Base-by-base conservation (phyloP, 2,329 filamentous ascomycete genomes). In the Dactylellina drechsleri region DNA sequence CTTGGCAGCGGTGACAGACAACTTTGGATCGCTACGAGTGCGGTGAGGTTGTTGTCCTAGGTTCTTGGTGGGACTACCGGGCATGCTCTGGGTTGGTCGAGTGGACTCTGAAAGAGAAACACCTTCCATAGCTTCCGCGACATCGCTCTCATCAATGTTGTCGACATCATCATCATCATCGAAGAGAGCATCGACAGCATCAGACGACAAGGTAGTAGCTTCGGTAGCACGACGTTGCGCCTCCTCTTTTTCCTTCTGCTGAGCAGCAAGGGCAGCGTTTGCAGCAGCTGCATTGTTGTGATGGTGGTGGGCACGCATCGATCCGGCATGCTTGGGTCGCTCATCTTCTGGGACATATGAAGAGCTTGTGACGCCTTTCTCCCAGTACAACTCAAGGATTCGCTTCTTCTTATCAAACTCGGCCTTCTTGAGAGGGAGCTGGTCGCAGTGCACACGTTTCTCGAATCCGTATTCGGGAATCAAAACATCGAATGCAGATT, bases 381-480 rank as follows among this genome's bases (percentile, higher is more conserved):
- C 95, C 95, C 95, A 99, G 86, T 97, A 99, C 15, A 99, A 87
- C 83, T 99, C 95, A 54, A 99, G 86, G 31, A 98, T 88, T 66
- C 95, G 89, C 84, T 93, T 92, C 81, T 96, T 93, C 86, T 98
- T 98, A 83, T 96, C 90, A 84, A 95, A 99, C 82, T 99, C 95
- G n/a, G 95, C 95, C 86, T 99, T 99, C 87, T 98, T 94, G 79
- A 99, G 85, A 31, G 95, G 95, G 81, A 99, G 86, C 85, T 99
- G 95, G 81, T 99, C 95, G 81, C 95, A 99, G 84, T 99, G 95
- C 61, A 99, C 95, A 77, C 95, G 92, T 88, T 99, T 99, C 86
- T 99, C 95, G 79, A 99, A 98, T 78, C 95, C 95, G 85, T 93
- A 99, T 81, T 99, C 93, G 4, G 95, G 95, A 81, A 99, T 98